A percentile compares a stretch with the other conserved stretches of the same genome.
These are phyloP conservation scores for Craspedostauros australis DNA, from an alignment of 108 stramenopile species.

Conservation along the genomic window DNA sequence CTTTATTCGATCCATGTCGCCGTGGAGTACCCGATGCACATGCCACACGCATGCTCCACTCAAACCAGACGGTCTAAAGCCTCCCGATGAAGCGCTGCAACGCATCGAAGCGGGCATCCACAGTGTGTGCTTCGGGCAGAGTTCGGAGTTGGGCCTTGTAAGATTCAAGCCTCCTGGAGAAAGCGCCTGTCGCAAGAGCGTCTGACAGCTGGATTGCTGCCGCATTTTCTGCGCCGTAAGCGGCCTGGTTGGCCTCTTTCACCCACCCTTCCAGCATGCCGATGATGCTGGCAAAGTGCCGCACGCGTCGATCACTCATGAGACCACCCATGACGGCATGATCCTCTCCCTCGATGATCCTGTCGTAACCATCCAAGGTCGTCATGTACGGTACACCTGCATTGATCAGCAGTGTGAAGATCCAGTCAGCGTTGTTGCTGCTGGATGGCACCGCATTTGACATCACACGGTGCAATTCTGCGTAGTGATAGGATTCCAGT, in stretches of 20 bases:
- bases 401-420: conserved; percentile 46
- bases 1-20: too few relatives aligned
- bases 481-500: too few relatives aligned
- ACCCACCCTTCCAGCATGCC: conserved; percentile 48
- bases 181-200: conserved; percentile 30
- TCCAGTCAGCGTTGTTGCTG: conserved; percentile 43
- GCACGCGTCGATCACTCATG: conserved; percentile 15
- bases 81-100: conserved; percentile 29
- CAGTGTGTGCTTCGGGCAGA: conserved; percentile 8
- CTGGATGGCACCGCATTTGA: too few relatives aligned
- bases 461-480: too few relatives aligned
- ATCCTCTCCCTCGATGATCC: conserved; percentile 10
- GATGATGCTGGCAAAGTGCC: conserved; percentile 30
- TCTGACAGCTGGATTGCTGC: conserved; percentile 20
- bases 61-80: too few relatives aligned
- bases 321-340: conserved; percentile 15
- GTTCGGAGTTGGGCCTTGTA: conserved; percentile 37
- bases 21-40: too few relatives aligned
- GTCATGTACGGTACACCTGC: conserved; percentile 53
- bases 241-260: conserved; percentile 14
- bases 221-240: conserved; percentile 1
- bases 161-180: conserved; percentile 27
- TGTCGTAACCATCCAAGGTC: conserved; percentile 43
- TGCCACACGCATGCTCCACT: too few relatives aligned
- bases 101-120: conserved; percentile 23